Evolutionary conservation across 306 rosid species (phyloP).

Genomic region (Trifolium repens): DNA sequence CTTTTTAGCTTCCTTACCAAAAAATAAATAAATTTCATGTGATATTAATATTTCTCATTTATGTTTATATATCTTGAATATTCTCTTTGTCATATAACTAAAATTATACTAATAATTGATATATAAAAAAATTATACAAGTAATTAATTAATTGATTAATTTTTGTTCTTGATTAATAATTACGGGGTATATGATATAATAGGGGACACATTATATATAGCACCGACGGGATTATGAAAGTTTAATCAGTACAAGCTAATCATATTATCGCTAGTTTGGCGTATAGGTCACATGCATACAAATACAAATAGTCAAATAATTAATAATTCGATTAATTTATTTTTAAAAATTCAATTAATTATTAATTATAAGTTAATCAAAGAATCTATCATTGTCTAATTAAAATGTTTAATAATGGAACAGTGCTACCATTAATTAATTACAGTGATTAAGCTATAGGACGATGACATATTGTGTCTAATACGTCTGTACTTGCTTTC

Average conservation of each 20-base stretch:
- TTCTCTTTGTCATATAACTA: too few relatives aligned
- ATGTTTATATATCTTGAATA: too few relatives aligned
- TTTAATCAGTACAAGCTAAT: conserved; percentile 20
- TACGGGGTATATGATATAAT: neutral
- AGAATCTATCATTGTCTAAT: conserved; percentile 12
- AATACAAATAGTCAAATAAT: neutral
- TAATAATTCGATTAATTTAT: neutral
- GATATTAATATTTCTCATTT: too few relatives aligned
- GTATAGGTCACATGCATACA: neutral
- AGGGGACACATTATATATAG: neutral
- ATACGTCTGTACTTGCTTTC: conserved; percentile 27
- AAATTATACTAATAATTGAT: too few relatives aligned
- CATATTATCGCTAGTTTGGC: conserved; percentile 7
- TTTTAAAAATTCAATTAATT: neutral
- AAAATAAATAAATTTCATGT: too few relatives aligned
- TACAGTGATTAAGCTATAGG: conserved; percentile 20
- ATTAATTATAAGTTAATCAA: neutral
- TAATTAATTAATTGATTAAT: too few relatives aligned
- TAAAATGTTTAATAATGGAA: neutral
- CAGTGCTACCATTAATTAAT: conserved; percentile 21
- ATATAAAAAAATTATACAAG: too few relatives aligned
- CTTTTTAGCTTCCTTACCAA: too few relatives aligned
- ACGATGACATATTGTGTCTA: conserved; percentile 38
- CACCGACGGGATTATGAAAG: conserved; percentile 22
- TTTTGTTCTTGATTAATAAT: too few relatives aligned